phyloP scores from a whole-genome alignment of 306 rosid species.

The Ceratonia siliqua region DNA sequence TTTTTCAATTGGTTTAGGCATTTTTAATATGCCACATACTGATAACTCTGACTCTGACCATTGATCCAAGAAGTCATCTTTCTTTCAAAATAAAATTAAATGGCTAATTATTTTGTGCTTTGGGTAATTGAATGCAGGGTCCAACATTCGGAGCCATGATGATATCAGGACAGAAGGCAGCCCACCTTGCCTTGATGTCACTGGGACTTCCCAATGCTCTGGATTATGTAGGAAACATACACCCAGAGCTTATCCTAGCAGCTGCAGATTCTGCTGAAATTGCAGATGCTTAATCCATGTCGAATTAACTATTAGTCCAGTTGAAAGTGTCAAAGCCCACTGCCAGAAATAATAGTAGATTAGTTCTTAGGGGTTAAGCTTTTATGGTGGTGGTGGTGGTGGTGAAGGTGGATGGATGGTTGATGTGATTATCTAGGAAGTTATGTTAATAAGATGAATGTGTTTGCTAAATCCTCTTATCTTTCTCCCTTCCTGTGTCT shows the following conservation, averaged over 20 bases:
- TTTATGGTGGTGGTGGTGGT: not conserved
- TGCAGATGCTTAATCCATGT: constrained; percentile 52
- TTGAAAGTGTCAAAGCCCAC: not conserved
- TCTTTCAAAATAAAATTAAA: not conserved
- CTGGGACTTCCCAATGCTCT: constrained; percentile 56
- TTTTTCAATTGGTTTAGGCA: no score
- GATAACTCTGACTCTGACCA: not conserved
- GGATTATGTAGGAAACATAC: constrained; percentile 42
- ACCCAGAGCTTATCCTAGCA: constrained; percentile 71
- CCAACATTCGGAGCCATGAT: constrained; percentile 97
- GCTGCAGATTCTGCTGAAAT: constrained; percentile 57
- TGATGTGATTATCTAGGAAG: not conserved
- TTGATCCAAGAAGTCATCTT: not conserved
- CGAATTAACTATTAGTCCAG: not conserved
- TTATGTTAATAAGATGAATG: constrained; percentile 3
- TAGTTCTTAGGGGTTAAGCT: not conserved
- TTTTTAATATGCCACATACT: not conserved
- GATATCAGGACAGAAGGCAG: constrained; percentile 93
- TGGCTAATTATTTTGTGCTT: not conserved
- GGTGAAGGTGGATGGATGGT: not conserved
- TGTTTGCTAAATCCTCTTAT: not conserved
- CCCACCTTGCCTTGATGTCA: constrained; percentile 69
- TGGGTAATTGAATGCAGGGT: constrained; percentile 50
- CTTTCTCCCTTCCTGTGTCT: not conserved
- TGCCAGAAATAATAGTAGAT: constrained; percentile 17